Evolutionary conservation across 2,329 filamentous ascomycete genomes (phyloP).

Genomic region (Truncatella angustata): DNA sequence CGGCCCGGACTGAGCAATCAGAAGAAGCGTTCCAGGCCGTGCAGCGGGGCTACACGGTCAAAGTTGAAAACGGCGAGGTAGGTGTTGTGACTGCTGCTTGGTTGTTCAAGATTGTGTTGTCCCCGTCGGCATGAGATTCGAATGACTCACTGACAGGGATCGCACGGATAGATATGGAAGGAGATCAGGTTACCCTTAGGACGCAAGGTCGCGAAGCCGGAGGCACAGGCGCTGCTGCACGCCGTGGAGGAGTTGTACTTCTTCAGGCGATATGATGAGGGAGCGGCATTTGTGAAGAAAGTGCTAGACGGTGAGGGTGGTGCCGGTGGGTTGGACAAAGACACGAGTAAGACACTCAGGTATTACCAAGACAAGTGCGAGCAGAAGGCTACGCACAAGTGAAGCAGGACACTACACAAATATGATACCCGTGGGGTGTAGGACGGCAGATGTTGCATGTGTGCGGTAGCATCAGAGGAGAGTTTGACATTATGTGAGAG

Average conservation of each 20-base stretch:
- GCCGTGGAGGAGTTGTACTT: conserved; percentile 60
- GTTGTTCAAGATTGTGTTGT: not conserved
- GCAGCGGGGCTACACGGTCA: conserved; percentile 42
- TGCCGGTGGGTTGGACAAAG: conserved; percentile 38
- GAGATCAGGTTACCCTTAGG: conserved; percentile 40
- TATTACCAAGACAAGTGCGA: conserved; percentile 43
- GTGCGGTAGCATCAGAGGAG: conserved; percentile 2
- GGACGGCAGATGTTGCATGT: too few relatives aligned
- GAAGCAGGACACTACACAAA: not conserved
- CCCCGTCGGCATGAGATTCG: not conserved
- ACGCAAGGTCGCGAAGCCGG: conserved; percentile 39
- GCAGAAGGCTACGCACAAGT: conserved; percentile 22
- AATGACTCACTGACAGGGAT: conserved; percentile 4
- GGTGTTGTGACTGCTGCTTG: conserved; percentile 20
- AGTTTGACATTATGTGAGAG: conserved; percentile 11
- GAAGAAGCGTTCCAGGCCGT: conserved; percentile 49
- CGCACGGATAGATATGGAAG: conserved; percentile 39
- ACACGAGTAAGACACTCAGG: conserved; percentile 37
- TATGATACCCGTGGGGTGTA: not conserved
- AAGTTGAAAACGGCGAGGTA: conserved; percentile 56
- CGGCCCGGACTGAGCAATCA: conserved; percentile 36
- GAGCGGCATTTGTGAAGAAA: conserved; percentile 36
- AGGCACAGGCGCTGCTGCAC: conserved; percentile 50
- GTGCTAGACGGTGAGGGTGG: conserved; percentile 28
- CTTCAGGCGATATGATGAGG: conserved; percentile 45